A percentile compares a stretch with the other conserved stretches of the same genome.
Evolutionary conservation across 371 early-diverging fungal genomes (phyloP).

Genomic region (Mucor saturninus): DNA sequence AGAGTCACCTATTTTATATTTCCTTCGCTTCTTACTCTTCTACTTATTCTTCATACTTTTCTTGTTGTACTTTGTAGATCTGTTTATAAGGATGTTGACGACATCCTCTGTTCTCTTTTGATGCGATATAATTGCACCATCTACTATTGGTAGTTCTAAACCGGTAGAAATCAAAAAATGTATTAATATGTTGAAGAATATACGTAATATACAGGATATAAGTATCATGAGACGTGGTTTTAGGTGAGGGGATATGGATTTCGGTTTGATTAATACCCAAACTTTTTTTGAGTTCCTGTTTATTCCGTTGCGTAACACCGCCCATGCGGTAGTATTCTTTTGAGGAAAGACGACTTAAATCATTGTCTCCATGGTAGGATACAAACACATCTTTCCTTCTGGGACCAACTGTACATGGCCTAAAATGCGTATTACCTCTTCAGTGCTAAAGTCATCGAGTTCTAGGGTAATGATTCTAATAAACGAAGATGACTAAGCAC

Average conservation of each 20-base stretch:
- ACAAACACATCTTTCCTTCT: slow-evolving; percentile 1
- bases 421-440: slow-evolving; percentile 10
- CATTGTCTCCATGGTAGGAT: background rate
- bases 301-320: background rate
- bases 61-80: background rate
- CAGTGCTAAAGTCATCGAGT: background rate
- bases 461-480: background rate
- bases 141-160: background rate
- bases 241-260: background rate
- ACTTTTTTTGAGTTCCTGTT: background rate
- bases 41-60: too few species aligned
- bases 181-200: background rate
- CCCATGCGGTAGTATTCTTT: background rate
- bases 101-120: background rate
- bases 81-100: background rate
- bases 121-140: background rate
- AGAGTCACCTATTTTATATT: too few species aligned
- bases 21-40: too few species aligned
- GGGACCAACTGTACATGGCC: slow-evolving; percentile 11
- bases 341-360: background rate
- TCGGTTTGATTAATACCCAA: background rate
- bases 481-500: too few species aligned
- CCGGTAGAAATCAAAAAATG: background rate
- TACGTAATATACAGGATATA: background rate
- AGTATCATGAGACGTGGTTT: background rate